These are phyloP conservation scores for Aspergillus kassunensis DNA, from an alignment of 495 filamentous ascomycete species.

Conservation along the genomic window DNA sequence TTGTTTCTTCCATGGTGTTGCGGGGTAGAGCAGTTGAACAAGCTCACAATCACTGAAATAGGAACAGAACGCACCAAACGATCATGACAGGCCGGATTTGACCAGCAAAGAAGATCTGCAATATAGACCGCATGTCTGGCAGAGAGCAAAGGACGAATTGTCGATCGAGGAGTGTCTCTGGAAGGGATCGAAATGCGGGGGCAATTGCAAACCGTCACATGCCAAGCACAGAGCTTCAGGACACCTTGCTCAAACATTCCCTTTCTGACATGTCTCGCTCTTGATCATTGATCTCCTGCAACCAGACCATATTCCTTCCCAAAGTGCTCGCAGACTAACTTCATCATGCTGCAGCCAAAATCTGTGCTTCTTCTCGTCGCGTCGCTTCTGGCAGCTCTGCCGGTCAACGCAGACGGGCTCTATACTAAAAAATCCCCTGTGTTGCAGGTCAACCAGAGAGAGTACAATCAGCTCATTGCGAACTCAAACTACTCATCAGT, in stretches of 20 bases:
- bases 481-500: conserved; percentile 90
- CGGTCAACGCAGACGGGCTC: conserved; percentile 63
- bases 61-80: not conserved
- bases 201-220: conserved; percentile 25
- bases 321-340: no score
- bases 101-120: not conserved
- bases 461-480: conserved; percentile 78
- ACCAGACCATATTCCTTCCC: not conserved
- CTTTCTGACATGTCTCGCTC: not conserved
- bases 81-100: not conserved
- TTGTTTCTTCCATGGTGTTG: conserved; percentile 9
- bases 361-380: conserved; percentile 40
- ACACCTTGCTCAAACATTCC: conserved; percentile 38
- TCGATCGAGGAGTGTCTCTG: no score
- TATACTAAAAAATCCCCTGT: conserved; percentile 89
- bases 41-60: not conserved
- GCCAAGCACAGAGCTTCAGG: conserved; percentile 50
- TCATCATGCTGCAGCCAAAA: conserved; percentile 22
- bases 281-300: conserved; percentile 1
- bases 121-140: no score
- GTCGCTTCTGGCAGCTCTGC: conserved; percentile 54
- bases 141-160: no score
- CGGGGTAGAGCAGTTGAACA: conserved; percentile 3
- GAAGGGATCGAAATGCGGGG: not conserved
- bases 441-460: conserved; percentile 76